Percentiles rank a stretch among this genome's conserved stretches.
phyloP scores from a whole-genome alignment of 2,329 filamentous ascomycete species.

The Aspergillus quadrilineatus region DNA sequence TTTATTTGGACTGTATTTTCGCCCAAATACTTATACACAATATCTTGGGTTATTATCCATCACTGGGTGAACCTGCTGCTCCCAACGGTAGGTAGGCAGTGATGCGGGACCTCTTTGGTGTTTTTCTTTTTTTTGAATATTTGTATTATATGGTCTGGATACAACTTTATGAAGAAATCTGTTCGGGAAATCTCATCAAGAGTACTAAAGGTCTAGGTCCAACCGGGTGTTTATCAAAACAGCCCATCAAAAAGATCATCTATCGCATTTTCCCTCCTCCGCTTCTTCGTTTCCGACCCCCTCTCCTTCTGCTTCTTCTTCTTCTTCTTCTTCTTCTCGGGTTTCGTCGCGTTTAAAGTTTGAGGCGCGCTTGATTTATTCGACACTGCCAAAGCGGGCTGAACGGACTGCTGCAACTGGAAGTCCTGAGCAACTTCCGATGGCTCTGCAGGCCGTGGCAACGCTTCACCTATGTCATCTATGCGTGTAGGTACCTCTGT shows the following conservation, averaged over 20 bases:
- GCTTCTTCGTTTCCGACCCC: conserved; percentile 44
- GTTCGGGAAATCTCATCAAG: not conserved
- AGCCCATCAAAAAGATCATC: conserved; percentile 70
- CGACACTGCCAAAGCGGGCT: not conserved
- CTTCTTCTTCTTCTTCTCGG: conserved; percentile 52
- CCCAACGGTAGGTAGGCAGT: not conserved
- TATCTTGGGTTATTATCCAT: conserved; percentile 82
- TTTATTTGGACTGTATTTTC: conserved; percentile 99
- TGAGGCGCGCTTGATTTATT: conserved; percentile 3
- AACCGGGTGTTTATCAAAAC: conserved; percentile 26
- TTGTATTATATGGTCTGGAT: no score
- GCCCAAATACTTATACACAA: conserved; percentile 89
- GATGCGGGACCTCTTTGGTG: not conserved
- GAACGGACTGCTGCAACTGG: not conserved
- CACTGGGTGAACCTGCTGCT: conserved; percentile 69
- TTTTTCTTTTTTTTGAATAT: no score
- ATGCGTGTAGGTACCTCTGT: conserved; percentile 2
- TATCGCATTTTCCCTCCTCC: conserved; percentile 63
- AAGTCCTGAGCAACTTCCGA: not conserved
- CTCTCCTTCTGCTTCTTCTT: conserved; percentile 56
- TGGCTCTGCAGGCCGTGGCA: conserved; percentile 20
- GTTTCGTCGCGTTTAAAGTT: conserved; percentile 2
- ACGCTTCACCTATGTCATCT: conserved; percentile 28
- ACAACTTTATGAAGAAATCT: not conserved
- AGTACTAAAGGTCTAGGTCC: no score